Evolutionary conservation across 148 eudicot species (phyloP).

Genomic region (Selenicereus undatus): DNA sequence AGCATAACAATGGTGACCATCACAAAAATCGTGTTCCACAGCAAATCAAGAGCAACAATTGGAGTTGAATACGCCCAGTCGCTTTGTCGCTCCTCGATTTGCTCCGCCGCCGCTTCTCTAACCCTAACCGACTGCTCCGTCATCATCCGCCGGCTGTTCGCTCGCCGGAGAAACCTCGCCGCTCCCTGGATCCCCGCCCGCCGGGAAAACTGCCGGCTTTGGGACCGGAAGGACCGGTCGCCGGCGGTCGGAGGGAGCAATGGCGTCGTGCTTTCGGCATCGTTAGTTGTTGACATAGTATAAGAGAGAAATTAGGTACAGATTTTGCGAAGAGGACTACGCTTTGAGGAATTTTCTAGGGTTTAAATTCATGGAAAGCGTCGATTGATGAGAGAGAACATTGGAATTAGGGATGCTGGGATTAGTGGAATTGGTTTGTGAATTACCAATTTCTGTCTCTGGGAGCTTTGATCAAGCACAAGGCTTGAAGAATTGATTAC

Average conservation of each 20-base stretch:
- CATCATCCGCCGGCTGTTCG: slow-evolving; percentile 11
- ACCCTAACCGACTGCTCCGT: slow-evolving; percentile 19
- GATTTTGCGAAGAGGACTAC: background rate
- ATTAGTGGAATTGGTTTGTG: background rate
- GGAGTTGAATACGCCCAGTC: slow-evolving; percentile 15
- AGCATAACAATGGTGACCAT: background rate
- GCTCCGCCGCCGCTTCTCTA: slow-evolving; percentile 13
- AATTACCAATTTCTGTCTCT: background rate
- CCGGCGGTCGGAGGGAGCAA: slow-evolving; percentile 30
- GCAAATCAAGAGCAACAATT: slow-evolving; percentile 3
- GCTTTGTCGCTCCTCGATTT: slow-evolving; percentile 12
- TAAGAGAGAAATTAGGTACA: background rate
- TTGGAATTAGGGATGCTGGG: background rate
- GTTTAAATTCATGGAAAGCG: background rate
- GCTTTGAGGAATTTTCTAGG: background rate
- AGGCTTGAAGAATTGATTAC: background rate
- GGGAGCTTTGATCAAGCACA: background rate
- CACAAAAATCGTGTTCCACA: slow-evolving; percentile 19
- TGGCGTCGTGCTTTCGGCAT: slow-evolving; percentile 35
- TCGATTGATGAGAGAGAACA: background rate
- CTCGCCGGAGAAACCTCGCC: slow-evolving; percentile 57
- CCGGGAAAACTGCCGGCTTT: slow-evolving; percentile 30
- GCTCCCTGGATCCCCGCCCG: slow-evolving; percentile 52
- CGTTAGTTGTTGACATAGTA: slow-evolving; percentile 26
- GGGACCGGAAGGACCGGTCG: slow-evolving; percentile 23